Base-by-base conservation (phyloP, 192 early-diverging fungal species). In the Entomortierella chlamydospora region DNA sequence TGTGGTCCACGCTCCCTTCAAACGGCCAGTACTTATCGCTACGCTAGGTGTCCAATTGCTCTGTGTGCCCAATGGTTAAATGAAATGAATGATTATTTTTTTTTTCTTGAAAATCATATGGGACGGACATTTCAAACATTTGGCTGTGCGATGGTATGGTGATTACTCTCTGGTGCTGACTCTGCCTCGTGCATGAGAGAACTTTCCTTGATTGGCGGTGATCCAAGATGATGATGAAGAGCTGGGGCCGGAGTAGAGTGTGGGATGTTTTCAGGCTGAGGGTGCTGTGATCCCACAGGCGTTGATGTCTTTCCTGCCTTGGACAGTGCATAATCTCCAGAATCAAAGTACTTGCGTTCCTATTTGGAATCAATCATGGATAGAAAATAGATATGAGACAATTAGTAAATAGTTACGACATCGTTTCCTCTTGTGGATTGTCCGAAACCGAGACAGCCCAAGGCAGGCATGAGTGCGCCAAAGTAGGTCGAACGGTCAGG, bases 261-360 rank as follows among this genome's bases (percentile, higher is more conserved):
- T 39, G 96, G 98, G 83, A 99, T 97, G 34, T 85, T 88, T 77
- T 95, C 88, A 22, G 96, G 96, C 41, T 91, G 92, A 37, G 98
- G 98, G 78, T 97, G 96, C 70, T 94, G 85, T 39, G 92, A 90
- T 49, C 98, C 97, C 7, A 94, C 93, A 6, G 91, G 87, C 7
- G 88, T 87, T 6, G 72, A 82, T 28, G 88, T 90, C 82, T 96
- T 96, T 42, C 98, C 98, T 20, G 96, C 98, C 87, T 99, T 95
- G 41, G 90, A 92, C 69, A 99, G 65, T 12, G 96, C 98, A 83
- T 99, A 99, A 84, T 99, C 98, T 25, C 98, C 98, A 56, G 96
- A 98, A 82, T 99, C 98, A 92, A 99, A 99, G 83, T 96, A 99
- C 70, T 98, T 98, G 71, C 98, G 93, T 74, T 98, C 96, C 89